phyloP scores from a whole-genome alignment of 2,329 filamentous ascomycete genomes.

The Fusarium robinianum region DNA sequence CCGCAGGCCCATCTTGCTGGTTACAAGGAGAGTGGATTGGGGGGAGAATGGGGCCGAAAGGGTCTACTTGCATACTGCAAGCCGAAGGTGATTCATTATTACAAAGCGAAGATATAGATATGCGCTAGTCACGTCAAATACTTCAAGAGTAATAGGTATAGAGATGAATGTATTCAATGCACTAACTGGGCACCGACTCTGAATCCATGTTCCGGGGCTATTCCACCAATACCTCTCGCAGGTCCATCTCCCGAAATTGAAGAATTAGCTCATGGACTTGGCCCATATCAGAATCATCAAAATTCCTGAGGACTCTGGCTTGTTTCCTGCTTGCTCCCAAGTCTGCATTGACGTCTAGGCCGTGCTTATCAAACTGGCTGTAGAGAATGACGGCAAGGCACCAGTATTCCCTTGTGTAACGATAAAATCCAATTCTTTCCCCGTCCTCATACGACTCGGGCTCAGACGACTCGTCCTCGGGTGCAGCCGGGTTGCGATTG shows the following conservation, averaged over 20 bases:
- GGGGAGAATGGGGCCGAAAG: constrained; percentile 45
- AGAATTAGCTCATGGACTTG: constrained; percentile 10
- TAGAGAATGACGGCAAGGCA: constrained; percentile 2
- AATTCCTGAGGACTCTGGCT: background rate
- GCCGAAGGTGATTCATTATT: constrained; percentile 9
- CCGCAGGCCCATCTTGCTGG: constrained; percentile 45
- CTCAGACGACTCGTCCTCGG: too few relatives aligned
- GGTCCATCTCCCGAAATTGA: constrained; percentile 2
- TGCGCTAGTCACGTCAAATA: too few relatives aligned
- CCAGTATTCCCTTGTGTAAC: constrained; percentile 7
- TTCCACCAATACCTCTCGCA: background rate
- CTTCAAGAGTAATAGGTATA: too few relatives aligned
- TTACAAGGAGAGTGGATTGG: constrained; percentile 49
- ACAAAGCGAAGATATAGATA: constrained; percentile 1
- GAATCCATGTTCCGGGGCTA: too few relatives aligned
- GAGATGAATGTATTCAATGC: too few relatives aligned
- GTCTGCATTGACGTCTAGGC: background rate
- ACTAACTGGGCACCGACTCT: too few relatives aligned
- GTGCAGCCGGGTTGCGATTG: background rate
- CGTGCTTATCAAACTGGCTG: background rate
- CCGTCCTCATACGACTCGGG: background rate
- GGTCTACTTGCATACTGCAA: constrained; percentile 32
- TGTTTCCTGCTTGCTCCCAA: background rate
- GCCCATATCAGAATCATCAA: constrained; percentile 5
- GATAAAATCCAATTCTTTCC: constrained; percentile 2